These are phyloP conservation scores for Pochonia chlamydosporia DNA, from an alignment of 2,329 filamentous ascomycete species.

Conservation along the genomic window DNA sequence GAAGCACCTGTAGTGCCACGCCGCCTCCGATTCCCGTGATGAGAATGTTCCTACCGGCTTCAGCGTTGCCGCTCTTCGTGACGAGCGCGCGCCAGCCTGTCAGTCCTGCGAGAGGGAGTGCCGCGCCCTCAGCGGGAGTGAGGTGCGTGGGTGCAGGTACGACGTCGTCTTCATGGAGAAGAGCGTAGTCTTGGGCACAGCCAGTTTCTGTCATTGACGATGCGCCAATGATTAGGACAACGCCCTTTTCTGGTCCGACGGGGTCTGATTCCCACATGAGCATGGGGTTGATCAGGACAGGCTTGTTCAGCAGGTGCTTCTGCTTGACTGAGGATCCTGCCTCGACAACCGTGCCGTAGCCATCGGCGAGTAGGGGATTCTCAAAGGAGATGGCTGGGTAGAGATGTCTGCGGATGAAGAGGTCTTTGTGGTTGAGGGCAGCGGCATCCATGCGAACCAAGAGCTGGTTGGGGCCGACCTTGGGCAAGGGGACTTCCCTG, in stretches of 20 bases:
- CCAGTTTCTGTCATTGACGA: constrained; percentile 58
- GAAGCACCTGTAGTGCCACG: constrained; percentile 74
- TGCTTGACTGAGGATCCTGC: constrained; percentile 45
- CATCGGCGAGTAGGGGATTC: constrained; percentile 76
- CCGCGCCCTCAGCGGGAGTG: constrained; percentile 67
- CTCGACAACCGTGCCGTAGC: constrained; percentile 65
- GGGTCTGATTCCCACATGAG: constrained; percentile 69
- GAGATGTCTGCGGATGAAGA: constrained; percentile 87
- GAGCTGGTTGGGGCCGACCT: constrained; percentile 61
- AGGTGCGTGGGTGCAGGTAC: constrained; percentile 73
- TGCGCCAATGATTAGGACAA: constrained; percentile 61
- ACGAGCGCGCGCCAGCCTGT: constrained; percentile 85
- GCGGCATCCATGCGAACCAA: constrained; percentile 71
- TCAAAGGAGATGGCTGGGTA: constrained; percentile 82
- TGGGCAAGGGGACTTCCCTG: constrained; percentile 56
- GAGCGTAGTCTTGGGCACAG: constrained; percentile 68
- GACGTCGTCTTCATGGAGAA: constrained; percentile 64
- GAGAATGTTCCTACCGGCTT: constrained; percentile 65
- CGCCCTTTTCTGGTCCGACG: constrained; percentile 64
- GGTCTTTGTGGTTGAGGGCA: constrained; percentile 89
- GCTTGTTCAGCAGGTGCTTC: constrained; percentile 47
- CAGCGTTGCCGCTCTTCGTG: constrained; percentile 64
- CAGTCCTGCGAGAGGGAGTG: constrained; percentile 75
- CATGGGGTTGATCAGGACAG: constrained; percentile 73
- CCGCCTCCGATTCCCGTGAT: constrained; percentile 91